Base-by-base conservation (phyloP, 257 asterid genomes). In the Solanum chilense region DNA sequence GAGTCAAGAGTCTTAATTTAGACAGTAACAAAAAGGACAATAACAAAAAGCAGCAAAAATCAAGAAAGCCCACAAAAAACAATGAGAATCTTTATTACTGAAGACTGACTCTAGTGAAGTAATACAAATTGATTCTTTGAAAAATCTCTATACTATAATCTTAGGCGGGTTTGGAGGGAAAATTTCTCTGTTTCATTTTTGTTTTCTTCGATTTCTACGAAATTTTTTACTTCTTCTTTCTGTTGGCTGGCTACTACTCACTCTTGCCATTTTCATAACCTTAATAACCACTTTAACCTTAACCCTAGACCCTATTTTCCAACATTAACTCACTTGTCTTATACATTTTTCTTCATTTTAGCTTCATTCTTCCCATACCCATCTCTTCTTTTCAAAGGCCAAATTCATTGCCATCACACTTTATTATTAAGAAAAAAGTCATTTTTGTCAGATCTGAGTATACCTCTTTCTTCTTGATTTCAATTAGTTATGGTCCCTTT, bases 111-210 rank as follows among this genome's bases (percentile, higher is more conserved):
- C 39, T 6, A 37, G 39, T 39, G 10, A 4, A 44, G 5, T 44
- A 37, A 37, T 60, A 83, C 62, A 42, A 52, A 44, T 42, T 70
- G 49, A 71, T 73, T 85, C 84, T 85, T 85, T 70, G 9, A 71
- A 70, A 75, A 31, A 47, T 47, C 83, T 47, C 45, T 33, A 31
- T 33, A 86, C 47, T 56, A 56, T 39, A 62, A 62, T 33, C 49
- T 29, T 49, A 18, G 45, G 84, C 84, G 88, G 29, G 74, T 73
- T 86, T 86, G 88, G 88, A 86, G 88, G 88, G 88, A 86, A 86
- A 86, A 35, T 31, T 73, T 33, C 21, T 16, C 62, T 80, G 42
- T 47, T 27, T 71, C 82, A 47, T 29, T 49, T 49, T 80, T 52
- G 29, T 52, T 86, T 73, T 74, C 88, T 66, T 85, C 73, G 78